Evolutionary conservation across 164 flowering plant species (phyloP).

Genomic region (Echeveria elegans): DNA sequence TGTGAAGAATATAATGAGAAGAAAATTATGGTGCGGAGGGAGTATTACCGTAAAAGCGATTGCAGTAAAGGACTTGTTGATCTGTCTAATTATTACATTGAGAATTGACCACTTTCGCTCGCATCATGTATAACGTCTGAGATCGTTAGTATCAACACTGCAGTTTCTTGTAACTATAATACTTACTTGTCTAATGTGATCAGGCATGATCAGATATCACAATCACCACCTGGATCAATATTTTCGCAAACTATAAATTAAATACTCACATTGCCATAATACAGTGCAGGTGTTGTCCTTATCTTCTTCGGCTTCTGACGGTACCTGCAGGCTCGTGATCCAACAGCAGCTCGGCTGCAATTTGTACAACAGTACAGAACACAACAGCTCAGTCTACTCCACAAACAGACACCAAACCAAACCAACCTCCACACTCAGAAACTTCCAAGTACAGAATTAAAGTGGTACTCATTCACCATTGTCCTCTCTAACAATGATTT

Average conservation of each 20-base stretch:
- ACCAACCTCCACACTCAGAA: neutral
- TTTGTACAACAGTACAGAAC: neutral
- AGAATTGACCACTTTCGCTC: too few relatives aligned
- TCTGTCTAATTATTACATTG: too few relatives aligned
- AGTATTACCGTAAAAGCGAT: too few relatives aligned
- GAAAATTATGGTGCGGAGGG: too few relatives aligned
- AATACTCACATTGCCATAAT: neutral
- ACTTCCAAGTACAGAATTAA: neutral
- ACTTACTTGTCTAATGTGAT: neutral
- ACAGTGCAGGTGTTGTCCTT: neutral
- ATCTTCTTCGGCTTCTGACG: neutral
- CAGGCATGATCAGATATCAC: neutral
- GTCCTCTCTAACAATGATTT: neutral
- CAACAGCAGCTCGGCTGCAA: constrained; percentile 3
- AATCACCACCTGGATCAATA: neutral
- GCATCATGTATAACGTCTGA: too few relatives aligned
- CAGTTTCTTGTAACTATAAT: neutral
- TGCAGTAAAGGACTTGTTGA: too few relatives aligned
- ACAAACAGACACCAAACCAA: neutral
- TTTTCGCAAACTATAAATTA: neutral
- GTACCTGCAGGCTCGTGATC: constrained; percentile 4
- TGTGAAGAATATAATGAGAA: too few relatives aligned
- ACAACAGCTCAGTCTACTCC: neutral
- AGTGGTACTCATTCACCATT: neutral
- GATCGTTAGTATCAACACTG: neutral